Conservation (phyloP, 2,329 filamentous ascomycete species). For the Fusarium nanum region DNA sequence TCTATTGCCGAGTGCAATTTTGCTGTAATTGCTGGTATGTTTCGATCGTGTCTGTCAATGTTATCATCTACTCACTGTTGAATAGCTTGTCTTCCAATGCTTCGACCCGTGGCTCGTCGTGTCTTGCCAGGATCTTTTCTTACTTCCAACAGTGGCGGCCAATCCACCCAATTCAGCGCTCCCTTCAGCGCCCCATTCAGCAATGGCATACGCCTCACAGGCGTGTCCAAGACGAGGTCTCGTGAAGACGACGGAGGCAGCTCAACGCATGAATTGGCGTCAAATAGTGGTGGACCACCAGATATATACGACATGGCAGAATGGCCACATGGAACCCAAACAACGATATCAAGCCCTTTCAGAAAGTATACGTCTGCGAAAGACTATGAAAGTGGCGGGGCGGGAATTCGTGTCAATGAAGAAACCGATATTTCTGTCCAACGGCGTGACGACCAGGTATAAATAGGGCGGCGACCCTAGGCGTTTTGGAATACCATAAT, state of each 20-base stretch:
- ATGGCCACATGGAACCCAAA: slow-evolving; percentile 28
- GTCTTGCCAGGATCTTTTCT: slow-evolving; percentile 39
- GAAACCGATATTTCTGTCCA: slow-evolving; percentile 26
- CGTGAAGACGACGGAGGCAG: slow-evolving; percentile 30
- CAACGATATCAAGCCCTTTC: slow-evolving; percentile 31
- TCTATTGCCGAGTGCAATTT: slow-evolving; percentile 48
- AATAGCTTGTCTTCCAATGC: slow-evolving; percentile 40
- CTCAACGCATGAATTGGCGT: slow-evolving; percentile 29
- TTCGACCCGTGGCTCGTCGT: slow-evolving; percentile 36
- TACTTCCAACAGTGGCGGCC: slow-evolving; percentile 22
- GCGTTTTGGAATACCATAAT: slow-evolving; percentile 24
- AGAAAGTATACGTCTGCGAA: slow-evolving; percentile 33
- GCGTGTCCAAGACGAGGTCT: slow-evolving; percentile 22
- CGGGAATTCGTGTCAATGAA: slow-evolving; percentile 25
- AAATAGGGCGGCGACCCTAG: slow-evolving; percentile 28
- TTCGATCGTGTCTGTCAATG: fast-evolving
- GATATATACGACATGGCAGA: slow-evolving; percentile 28
- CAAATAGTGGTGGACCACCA: slow-evolving; percentile 5
- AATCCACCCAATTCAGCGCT: slow-evolving; percentile 16
- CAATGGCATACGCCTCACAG: slow-evolving; percentile 31
- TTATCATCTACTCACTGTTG: not conserved
- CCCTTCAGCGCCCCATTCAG: slow-evolving; percentile 27
- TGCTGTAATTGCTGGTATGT: slow-evolving; percentile 46
- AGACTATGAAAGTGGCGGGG: slow-evolving; percentile 24
- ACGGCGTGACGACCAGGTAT: slow-evolving; percentile 27